phyloP scores from a whole-genome alignment of 345 rosid species.

The Boechera divaricarpa region DNA sequence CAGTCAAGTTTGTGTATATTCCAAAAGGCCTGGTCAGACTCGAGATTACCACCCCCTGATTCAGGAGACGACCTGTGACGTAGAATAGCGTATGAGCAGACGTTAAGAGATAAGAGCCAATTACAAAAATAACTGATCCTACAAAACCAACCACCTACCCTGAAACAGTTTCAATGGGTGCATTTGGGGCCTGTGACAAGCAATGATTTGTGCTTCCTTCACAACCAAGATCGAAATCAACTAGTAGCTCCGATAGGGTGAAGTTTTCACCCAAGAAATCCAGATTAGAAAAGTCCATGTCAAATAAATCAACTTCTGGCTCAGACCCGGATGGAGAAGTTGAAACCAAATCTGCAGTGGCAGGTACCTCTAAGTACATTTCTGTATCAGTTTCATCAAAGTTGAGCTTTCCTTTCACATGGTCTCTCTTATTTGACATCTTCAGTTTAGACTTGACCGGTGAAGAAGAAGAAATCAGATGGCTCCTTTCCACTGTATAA shows the following conservation, averaged over 20 bases:
- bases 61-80: slow-evolving; percentile 57
- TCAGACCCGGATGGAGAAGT: slow-evolving; percentile 66
- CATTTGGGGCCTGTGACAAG: slow-evolving; percentile 11
- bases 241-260: slow-evolving; percentile 68
- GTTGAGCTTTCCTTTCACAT: slow-evolving; percentile 81
- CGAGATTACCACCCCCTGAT: slow-evolving; percentile 50
- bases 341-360: slow-evolving; percentile 29
- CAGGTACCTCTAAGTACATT: slow-evolving; percentile 46
- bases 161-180: slow-evolving; percentile 43
- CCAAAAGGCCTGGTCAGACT: slow-evolving; percentile 48
- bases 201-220: slow-evolving; percentile 43
- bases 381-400: slow-evolving; percentile 67
- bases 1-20: slow-evolving; percentile 54
- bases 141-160: slow-evolving; percentile 45
- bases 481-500: slow-evolving; percentile 74
- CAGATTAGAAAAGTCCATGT: slow-evolving; percentile 66
- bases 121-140: background rate
- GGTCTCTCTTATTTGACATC: slow-evolving; percentile 57
- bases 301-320: slow-evolving; percentile 60
- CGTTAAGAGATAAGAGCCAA: background rate
- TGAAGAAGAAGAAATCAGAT: slow-evolving; percentile 65
- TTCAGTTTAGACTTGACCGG: slow-evolving; percentile 56
- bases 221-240: slow-evolving; percentile 69
- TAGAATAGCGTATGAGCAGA: slow-evolving; percentile 26
- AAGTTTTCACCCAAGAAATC: slow-evolving; percentile 67